A percentile compares a stretch with the other conserved stretches of the same genome.
Conservation (phyloP, 192 early-diverging fungal genomes). For the Irineochytrium annulatum region DNA sequence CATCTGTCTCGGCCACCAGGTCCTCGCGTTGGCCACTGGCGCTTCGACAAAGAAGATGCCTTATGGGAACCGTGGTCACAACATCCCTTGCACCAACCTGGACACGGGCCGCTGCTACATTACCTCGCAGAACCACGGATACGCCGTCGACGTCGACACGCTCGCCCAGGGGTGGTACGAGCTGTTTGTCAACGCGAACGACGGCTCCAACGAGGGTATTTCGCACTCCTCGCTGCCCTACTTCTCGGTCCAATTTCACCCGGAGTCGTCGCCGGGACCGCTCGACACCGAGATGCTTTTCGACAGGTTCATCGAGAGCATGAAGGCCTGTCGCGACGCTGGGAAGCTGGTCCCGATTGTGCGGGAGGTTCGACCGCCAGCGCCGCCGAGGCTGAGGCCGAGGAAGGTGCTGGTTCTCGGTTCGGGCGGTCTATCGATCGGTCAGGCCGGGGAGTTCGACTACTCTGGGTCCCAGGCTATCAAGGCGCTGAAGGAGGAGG, state of each 20-base stretch:
- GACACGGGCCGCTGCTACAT: conserved; percentile 96
- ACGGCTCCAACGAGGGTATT: conserved; percentile 98
- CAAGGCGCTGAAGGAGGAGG: conserved; percentile 97
- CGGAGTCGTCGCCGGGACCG: conserved; percentile 92
- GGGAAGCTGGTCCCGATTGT: conserved; percentile 70
- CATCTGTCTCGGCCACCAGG: conserved; percentile 99
- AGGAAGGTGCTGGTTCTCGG: conserved; percentile 95
- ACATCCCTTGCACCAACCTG: conserved; percentile 97
- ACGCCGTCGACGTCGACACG: conserved; percentile 82
- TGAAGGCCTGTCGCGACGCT: conserved; percentile 52
- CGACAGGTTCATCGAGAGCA: conserved; percentile 87
- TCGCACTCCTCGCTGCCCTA: conserved; percentile 84
- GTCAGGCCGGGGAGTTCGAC: conserved; percentile 99
- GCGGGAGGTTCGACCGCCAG: conserved; percentile 56
- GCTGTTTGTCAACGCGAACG: conserved; percentile 97
- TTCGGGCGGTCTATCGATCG: conserved; percentile 94
- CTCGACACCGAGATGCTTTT: conserved; percentile 97
- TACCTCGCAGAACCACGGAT: conserved; percentile 98
- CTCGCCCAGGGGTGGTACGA: conserved; percentile 73
- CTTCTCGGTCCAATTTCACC: conserved; percentile 99
- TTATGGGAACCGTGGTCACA: conserved; percentile 98
- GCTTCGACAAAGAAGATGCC: conserved; percentile 94
- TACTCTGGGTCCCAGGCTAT: conserved; percentile 97
- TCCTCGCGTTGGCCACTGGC: conserved; percentile 89
- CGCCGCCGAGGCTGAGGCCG: conserved; percentile 53